Conservation (phyloP, 2,329 filamentous ascomycete species). For the Fusarium pseudoanthophilum region DNA sequence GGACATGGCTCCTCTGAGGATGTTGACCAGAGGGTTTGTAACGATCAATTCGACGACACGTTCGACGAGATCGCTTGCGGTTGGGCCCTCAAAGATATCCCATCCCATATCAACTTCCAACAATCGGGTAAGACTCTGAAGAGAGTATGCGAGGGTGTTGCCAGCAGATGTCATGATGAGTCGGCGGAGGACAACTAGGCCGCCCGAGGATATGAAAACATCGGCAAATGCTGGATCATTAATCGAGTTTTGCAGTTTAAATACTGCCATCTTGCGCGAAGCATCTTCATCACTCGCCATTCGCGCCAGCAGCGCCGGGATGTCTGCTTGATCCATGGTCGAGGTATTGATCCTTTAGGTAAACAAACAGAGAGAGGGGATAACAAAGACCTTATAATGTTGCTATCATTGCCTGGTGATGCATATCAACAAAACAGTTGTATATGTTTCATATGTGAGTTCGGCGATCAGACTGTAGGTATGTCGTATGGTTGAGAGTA, state of each 20-base stretch:
- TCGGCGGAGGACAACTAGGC: constrained; percentile 81
- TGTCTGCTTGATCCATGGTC: constrained; percentile 72
- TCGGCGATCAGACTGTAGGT: not conserved
- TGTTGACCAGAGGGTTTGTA: constrained; percentile 95
- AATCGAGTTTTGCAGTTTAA: constrained; percentile 95
- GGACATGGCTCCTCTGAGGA: constrained; percentile 94
- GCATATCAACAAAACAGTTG: not conserved
- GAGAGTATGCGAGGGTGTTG: constrained; percentile 94
- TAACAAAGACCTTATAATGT: constrained; percentile 15
- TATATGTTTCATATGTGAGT: not conserved
- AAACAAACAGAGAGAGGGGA: not conserved
- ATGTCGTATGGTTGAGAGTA: constrained; percentile 9
- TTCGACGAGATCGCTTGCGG: constrained; percentile 74
- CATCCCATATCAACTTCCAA: constrained; percentile 98
- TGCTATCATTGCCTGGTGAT: constrained; percentile 32
- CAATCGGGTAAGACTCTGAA: constrained; percentile 87
- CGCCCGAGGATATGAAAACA: constrained; percentile 91
- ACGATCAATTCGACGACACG: constrained; percentile 92
- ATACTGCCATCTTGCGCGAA: constrained; percentile 97
- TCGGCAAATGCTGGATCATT: constrained; percentile 97
- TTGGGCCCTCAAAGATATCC: constrained; percentile 79
- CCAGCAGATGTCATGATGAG: constrained; percentile 87
- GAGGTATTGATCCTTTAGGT: constrained; percentile 3
- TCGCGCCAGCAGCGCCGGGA: constrained; percentile 72
- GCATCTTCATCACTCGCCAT: constrained; percentile 82